phyloP scores from a whole-genome alignment of 306 rosid species.

The Vicia villosa region DNA sequence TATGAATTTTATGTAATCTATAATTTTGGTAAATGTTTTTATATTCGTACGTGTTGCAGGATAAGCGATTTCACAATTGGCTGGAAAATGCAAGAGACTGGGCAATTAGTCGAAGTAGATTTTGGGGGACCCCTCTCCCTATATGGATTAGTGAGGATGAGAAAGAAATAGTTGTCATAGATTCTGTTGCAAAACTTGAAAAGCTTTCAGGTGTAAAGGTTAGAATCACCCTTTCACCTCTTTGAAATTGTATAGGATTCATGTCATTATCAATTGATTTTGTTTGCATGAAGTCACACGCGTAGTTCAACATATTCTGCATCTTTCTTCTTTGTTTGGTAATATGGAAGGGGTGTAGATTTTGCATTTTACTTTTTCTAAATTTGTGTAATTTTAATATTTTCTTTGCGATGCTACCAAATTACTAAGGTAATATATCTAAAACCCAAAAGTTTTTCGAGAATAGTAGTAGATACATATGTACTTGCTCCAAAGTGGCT shows the following conservation, averaged over 20 bases:
- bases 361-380: background rate
- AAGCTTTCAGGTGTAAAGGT: slow-evolving; percentile 86
- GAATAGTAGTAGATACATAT: slow-evolving; percentile 3
- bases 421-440: slow-evolving; percentile 3
- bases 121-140: slow-evolving; percentile 99
- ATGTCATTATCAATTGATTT: slow-evolving; percentile 13
- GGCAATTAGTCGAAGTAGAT: slow-evolving; percentile 98
- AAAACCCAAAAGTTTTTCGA: background rate
- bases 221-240: slow-evolving; percentile 34
- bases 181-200: slow-evolving; percentile 87
- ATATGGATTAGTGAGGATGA: slow-evolving; percentile 95
- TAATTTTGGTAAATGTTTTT: slow-evolving; percentile 25
- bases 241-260: slow-evolving; percentile 12
- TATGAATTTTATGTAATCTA: background rate
- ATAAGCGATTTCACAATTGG: slow-evolving; percentile 97
- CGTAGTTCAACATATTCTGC: slow-evolving; percentile 18
- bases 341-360: background rate
- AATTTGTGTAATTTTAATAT: background rate
- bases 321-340: slow-evolving; percentile 12
- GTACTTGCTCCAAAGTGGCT: background rate
- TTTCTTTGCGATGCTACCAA: slow-evolving; percentile 3
- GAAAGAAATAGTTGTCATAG: slow-evolving; percentile 72
- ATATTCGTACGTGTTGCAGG: slow-evolving; percentile 48
- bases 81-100: slow-evolving; percentile 99
- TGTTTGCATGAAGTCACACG: slow-evolving; percentile 14